Evolutionary conservation across 352 stramenopile genomes (phyloP).

Genomic region (Phytopythium boreale): DNA sequence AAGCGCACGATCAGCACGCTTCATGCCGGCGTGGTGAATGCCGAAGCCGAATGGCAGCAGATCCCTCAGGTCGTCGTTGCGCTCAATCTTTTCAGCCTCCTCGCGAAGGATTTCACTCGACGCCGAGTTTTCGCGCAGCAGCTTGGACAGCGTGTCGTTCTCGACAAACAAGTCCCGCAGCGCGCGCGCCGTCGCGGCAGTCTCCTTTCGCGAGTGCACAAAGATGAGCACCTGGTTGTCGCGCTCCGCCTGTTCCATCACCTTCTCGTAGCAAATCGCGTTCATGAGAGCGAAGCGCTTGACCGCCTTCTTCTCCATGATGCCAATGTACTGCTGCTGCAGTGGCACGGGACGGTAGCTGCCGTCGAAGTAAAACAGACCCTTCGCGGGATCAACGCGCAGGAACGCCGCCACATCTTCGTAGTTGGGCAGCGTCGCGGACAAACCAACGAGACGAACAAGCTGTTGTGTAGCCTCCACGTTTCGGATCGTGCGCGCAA

Average conservation of each 20-base stretch:
- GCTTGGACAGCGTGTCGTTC: slow-evolving; percentile 92
- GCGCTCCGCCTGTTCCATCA: slow-evolving; percentile 90
- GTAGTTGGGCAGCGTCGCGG: slow-evolving; percentile 99
- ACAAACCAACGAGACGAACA: slow-evolving; percentile 97
- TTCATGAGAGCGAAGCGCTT: slow-evolving; percentile 99
- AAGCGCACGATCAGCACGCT: slow-evolving; percentile 94
- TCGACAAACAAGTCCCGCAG: slow-evolving; percentile 95
- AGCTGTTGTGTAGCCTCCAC: slow-evolving; percentile 97
- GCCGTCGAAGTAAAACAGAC: slow-evolving; percentile 99
- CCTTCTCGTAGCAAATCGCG: slow-evolving; percentile 99
- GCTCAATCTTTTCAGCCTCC: slow-evolving; percentile 90
- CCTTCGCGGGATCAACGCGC: slow-evolving; percentile 95
- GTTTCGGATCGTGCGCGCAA: slow-evolving; percentile 96
- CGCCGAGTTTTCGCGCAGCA: slow-evolving; percentile 86
- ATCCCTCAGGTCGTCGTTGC: slow-evolving; percentile 98
- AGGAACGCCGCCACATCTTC: slow-evolving; percentile 98
- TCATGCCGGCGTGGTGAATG: slow-evolving; percentile 99
- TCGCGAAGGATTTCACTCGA: slow-evolving; percentile 92
- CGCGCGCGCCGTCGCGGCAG: slow-evolving; percentile 95
- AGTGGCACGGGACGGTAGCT: slow-evolving; percentile 98
- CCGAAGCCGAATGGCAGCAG: slow-evolving; percentile 98
- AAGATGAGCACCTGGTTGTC: slow-evolving; percentile 99
- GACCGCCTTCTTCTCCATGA: slow-evolving; percentile 99
- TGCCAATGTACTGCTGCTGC: slow-evolving; percentile 99
- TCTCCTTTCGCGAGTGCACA: slow-evolving; percentile 98